A percentile compares a stretch with the other conserved stretches of the same genome.
These are phyloP conservation scores for Colletotrichum tabaci DNA, from an alignment of 2,329 filamentous ascomycete genomes.

Conservation along the genomic window DNA sequence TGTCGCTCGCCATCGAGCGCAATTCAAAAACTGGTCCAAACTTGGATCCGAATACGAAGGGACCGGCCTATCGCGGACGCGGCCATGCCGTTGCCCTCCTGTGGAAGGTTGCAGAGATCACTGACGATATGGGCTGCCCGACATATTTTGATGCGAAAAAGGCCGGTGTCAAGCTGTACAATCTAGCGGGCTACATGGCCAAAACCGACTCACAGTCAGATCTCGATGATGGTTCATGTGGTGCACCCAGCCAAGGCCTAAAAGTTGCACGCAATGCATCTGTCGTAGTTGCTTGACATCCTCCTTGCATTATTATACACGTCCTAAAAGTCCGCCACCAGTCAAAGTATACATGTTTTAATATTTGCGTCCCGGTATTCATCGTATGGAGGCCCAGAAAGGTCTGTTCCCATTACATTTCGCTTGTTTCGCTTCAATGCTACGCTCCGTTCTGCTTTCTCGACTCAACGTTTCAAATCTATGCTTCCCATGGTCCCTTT, in stretches of 20 bases:
- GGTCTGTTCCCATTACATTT: background rate
- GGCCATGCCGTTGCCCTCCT: constrained; percentile 42
- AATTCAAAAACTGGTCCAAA: constrained; percentile 22
- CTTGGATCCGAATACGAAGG: constrained; percentile 43
- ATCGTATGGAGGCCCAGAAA: constrained; percentile 18
- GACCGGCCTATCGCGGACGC: constrained; percentile 37
- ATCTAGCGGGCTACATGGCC: constrained; percentile 35
- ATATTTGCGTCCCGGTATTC: background rate
- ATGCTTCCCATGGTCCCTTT: constrained; percentile 10
- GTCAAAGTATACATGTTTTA: background rate
- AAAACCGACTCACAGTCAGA: constrained; percentile 18
- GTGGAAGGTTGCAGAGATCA: constrained; percentile 14
- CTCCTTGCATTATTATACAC: background rate
- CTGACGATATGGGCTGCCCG: constrained; percentile 38
- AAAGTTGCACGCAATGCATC: background rate
- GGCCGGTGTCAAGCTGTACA: constrained; percentile 39
- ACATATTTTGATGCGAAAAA: constrained; percentile 43
- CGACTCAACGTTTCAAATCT: constrained; percentile 9
- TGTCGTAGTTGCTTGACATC: background rate
- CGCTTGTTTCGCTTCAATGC: constrained; percentile 25
- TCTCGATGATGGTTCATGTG: constrained; percentile 42
- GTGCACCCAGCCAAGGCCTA: constrained; percentile 30
- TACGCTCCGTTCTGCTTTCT: constrained; percentile 6
- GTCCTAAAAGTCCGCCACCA: background rate
- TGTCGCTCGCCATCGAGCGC: background rate